phyloP scores from a whole-genome alignment of 768 basidiomycete species.

The Xerocomellus dryophilus region DNA sequence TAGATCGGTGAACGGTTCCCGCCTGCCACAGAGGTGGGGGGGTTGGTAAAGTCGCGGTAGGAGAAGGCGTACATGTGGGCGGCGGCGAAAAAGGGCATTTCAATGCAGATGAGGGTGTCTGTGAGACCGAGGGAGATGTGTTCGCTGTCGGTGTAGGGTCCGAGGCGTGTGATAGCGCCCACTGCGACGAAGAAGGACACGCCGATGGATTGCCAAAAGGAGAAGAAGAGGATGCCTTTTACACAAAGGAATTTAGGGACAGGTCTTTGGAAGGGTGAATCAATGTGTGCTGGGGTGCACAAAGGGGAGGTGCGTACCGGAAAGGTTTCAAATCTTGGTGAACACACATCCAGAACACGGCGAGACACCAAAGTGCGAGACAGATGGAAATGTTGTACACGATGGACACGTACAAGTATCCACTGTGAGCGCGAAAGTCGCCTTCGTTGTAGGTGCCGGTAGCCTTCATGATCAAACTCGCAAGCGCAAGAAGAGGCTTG shows the following conservation, averaged over 20 bases:
- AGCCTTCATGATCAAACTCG: conserved; percentile 83
- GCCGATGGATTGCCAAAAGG: conserved; percentile 92
- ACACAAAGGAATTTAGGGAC: conserved; percentile 98
- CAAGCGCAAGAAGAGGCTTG: conserved; percentile 84
- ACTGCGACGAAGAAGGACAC: conserved; percentile 88
- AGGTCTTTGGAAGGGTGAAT: conserved; percentile 47
- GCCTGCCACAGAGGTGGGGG: conserved; percentile 42
- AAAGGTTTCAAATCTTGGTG: conserved; percentile 87
- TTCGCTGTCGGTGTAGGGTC: conserved; percentile 83
- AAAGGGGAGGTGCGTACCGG: conserved; percentile 44
- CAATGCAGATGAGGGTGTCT: conserved; percentile 89
- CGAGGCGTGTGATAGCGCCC: conserved; percentile 70
- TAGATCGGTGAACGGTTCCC: conserved; percentile 40
- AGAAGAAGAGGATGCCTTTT: conserved; percentile 97
- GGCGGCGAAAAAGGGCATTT: conserved; percentile 97
- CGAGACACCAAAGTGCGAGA: conserved; percentile 83
- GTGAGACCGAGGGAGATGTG: conserved; percentile 89
- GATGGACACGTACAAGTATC: conserved; percentile 88
- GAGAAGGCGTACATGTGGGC: conserved; percentile 96
- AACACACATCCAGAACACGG: conserved; percentile 95
- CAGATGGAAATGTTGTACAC: conserved; percentile 83
- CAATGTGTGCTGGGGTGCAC: neutral
- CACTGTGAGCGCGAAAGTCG: conserved; percentile 76
- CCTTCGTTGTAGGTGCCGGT: conserved; percentile 89
- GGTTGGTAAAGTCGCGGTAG: conserved; percentile 67